Percentiles rank a stretch among this genome's conserved stretches.
phyloP scores from a whole-genome alignment of 1,139 yeast species.

The Blastobotrys raffinosifermentans region DNA sequence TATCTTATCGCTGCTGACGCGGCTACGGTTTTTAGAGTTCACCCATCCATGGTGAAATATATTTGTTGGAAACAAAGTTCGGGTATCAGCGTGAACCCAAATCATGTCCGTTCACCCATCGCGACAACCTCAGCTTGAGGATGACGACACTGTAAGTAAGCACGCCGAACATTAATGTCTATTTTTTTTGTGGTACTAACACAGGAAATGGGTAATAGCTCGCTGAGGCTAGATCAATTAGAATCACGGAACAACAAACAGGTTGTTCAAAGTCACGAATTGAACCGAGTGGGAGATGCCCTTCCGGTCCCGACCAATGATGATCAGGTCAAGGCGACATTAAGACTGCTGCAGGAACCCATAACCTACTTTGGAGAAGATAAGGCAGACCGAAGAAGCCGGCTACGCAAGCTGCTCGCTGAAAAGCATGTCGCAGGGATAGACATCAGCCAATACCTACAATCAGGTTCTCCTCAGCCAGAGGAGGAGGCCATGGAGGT shows the following conservation, averaged over 20 bases:
- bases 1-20: too few relatives aligned
- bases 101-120: slow-evolving; percentile 19
- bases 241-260: slow-evolving; percentile 19
- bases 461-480: slow-evolving; percentile 22
- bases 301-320: slow-evolving; percentile 56
- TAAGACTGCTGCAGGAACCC: slow-evolving; percentile 54
- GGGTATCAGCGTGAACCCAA: not conserved
- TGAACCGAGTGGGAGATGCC: slow-evolving; percentile 21
- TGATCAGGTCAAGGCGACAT: slow-evolving; percentile 46
- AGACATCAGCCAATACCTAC: slow-evolving; percentile 15
- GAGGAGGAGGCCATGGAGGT: slow-evolving; percentile 28
- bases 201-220: slow-evolving; percentile 3
- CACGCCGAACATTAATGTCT: not conserved
- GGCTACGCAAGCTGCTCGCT: slow-evolving; percentile 44
- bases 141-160: slow-evolving; percentile 13
- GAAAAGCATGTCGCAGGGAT: slow-evolving; percentile 19
- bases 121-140: slow-evolving; percentile 16
- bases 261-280: slow-evolving; percentile 22
- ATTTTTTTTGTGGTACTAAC: slow-evolving; percentile 6
- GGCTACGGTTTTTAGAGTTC: too few relatives aligned
- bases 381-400: slow-evolving; percentile 51
- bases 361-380: slow-evolving; percentile 57
- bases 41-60: too few relatives aligned
- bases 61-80: too few relatives aligned
- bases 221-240: slow-evolving; percentile 5